Base-by-base conservation (phyloP, 768 basidiomycete genomes). In the Panaeolus papilionaceus region DNA sequence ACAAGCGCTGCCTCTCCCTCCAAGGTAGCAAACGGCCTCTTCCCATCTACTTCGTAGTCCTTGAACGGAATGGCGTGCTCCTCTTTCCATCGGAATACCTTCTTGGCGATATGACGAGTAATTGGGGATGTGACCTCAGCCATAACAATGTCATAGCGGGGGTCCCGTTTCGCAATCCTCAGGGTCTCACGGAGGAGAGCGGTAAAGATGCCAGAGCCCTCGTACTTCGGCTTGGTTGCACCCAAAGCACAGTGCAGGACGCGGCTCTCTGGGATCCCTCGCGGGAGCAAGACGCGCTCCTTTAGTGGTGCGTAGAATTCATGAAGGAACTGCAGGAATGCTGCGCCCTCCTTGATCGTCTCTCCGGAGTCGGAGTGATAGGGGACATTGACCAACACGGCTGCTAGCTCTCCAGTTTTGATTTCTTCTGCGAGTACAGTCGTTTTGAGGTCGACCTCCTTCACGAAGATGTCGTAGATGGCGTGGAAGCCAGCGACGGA, bases 1-100 rank as follows among this genome's bases (percentile, higher is more conserved):
- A 28, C 54, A 37, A 51, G 49, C 23, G 26, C 54, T 28, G 28
- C 54, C 54, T 58, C 54, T 28, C 54, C 28, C 28, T 58, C 54
- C 54, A 58, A 58, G 0, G 26, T 12, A 4, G 10, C 54, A 16
- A 33, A 33, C 1, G 54, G 54, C 28, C 16, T 58, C 54, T 28
- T 37, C 14, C 54, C 54, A 33, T 58, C 28, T 28, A 58, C 12
- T 37, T 28, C 28, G 16, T 58, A 58, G 12, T 51, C 54, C 11
- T 37, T 58, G 28, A 33, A 58, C 54, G 12, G 26, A 58, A 58
- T 58, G 8, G 4, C 54, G 33, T 58, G 14, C 26, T 37, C 54
- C 14, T 58, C 54, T n/a, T 58, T 58, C 54, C 54, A 58, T 14
- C 33, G 4, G 20, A 58, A 58, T 10, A 51, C 1, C 23, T 58